A percentile compares a stretch with the other conserved stretches of the same genome.
Conservation (phyloP, 192 early-diverging fungal genomes). For the Gaertneriomyces sp. region DNA sequence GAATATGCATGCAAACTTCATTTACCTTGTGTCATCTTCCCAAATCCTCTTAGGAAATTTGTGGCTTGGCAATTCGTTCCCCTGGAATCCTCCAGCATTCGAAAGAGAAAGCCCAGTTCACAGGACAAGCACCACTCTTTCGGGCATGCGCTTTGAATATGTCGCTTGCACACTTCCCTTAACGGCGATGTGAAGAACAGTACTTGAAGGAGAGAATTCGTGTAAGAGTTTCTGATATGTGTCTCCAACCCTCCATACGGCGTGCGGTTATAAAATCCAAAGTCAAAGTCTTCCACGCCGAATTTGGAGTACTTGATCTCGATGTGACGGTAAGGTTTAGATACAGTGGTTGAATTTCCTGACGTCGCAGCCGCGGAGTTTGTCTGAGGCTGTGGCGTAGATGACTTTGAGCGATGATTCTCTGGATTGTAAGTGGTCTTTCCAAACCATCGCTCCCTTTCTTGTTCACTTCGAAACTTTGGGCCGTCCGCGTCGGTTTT, state of each 20-base stretch:
- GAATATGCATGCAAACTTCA: background rate
- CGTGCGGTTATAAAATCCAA: conserved; percentile 93
- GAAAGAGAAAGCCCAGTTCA: conserved; percentile 89
- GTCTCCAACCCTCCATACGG: conserved; percentile 86
- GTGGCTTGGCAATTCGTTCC: conserved; percentile 94
- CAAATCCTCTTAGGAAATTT: conserved; percentile 83
- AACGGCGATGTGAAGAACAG: conserved; percentile 69
- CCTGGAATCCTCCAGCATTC: conserved; percentile 84
- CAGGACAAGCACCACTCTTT: conserved; percentile 81
- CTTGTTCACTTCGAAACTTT: conserved; percentile 79
- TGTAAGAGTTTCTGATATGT: conserved; percentile 83
- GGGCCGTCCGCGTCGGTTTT: conserved; percentile 53
- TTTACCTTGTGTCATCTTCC: conserved; percentile 76
- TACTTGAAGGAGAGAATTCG: conserved; percentile 85
- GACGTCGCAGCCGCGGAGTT: background rate
- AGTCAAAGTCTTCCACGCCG: conserved; percentile 98
- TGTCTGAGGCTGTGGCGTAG: background rate
- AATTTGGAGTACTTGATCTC: conserved; percentile 91
- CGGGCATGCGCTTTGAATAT: conserved; percentile 62
- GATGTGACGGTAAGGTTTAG: conserved; percentile 68
- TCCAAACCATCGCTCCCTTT: conserved; percentile 60
- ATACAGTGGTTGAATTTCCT: conserved; percentile 38
- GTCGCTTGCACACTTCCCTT: conserved; percentile 66
- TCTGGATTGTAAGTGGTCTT: conserved; percentile 8
- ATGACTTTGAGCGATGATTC: too few species aligned